Evolutionary conservation across 345 rosid genomes (phyloP).

Genomic region (Lumnitzera littorea): DNA sequence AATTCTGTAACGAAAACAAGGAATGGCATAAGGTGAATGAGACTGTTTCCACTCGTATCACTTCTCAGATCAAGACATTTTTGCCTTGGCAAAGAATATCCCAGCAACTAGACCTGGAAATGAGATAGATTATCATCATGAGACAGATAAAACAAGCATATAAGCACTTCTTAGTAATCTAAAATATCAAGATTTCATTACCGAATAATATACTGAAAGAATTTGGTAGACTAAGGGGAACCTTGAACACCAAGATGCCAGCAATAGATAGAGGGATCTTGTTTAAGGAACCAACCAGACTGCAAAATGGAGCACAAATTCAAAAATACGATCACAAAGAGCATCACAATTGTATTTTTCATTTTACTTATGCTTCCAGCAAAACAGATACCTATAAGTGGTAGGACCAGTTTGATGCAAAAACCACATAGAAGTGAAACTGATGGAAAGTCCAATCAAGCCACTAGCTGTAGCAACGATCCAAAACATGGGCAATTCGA

Average conservation of each 20-base stretch:
- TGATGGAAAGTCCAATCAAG: conserved; percentile 79
- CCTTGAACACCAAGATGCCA: conserved; percentile 69
- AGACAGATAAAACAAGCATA: neutral
- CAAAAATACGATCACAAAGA: neutral
- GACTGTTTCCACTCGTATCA: neutral
- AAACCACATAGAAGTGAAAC: conserved; percentile 98
- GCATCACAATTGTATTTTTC: no score
- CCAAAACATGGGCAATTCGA: conserved; percentile 74
- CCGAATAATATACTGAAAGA: conserved; percentile 83
- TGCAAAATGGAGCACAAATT: conserved; percentile 17
- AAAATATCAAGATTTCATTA: conserved; percentile 18
- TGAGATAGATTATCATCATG: conserved; percentile 1
- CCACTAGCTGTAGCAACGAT: conserved; percentile 80
- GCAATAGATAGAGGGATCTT: conserved; percentile 82
- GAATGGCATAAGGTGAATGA: no score
- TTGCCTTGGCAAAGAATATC: conserved; percentile 72
- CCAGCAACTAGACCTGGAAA: conserved; percentile 83
- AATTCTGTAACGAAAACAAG: no score
- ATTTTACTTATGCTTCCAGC: no score
- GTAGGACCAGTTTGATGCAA: conserved; percentile 92
- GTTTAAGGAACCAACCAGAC: conserved; percentile 86
- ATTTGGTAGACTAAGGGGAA: conserved; percentile 68
- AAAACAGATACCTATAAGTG: conserved; percentile 53
- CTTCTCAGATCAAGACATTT: conserved; percentile 51
- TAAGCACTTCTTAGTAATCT: neutral